These are phyloP conservation scores for Madurella fahalii DNA, from an alignment of 2,329 filamentous ascomycete genomes.

Conservation along the genomic window DNA sequence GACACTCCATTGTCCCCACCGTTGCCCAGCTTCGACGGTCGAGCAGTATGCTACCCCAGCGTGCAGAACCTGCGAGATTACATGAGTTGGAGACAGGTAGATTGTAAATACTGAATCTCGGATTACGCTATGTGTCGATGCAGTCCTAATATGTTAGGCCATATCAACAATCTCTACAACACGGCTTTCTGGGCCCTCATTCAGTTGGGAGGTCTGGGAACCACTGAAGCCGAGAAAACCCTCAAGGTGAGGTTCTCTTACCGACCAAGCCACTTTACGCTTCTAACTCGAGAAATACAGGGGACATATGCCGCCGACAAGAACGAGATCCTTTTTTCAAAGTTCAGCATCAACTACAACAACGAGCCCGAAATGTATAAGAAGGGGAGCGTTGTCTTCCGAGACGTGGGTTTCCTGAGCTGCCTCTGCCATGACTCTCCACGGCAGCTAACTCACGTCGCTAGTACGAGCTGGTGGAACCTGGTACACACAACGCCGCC, in stretches of 20 bases:
- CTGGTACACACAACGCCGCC: constrained; percentile 43
- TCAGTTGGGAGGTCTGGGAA: constrained; percentile 68
- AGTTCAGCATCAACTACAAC: constrained; percentile 94
- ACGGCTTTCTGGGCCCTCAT: constrained; percentile 94
- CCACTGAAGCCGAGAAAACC: constrained; percentile 73
- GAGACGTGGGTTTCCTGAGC: constrained; percentile 56
- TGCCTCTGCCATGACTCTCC: background rate
- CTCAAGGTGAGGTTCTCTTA: constrained; percentile 55
- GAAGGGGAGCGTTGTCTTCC: constrained; percentile 87
- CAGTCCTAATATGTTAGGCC: constrained; percentile 51
- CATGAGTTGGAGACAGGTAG: constrained; percentile 93
- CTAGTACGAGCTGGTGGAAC: constrained; percentile 68
- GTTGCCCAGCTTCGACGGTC: constrained; percentile 86
- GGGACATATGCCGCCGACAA: constrained; percentile 84
- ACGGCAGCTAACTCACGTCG: background rate
- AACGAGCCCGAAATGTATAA: constrained; percentile 89
- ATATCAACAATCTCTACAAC: constrained; percentile 98
- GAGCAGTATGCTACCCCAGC: constrained; percentile 85
- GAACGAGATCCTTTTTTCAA: constrained; percentile 89
- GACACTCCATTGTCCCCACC: constrained; percentile 66
- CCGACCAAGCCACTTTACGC: background rate
- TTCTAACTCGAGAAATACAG: constrained; percentile 38
- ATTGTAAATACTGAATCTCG: constrained; percentile 60
- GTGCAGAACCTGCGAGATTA: constrained; percentile 84
- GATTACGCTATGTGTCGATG: background rate